These are phyloP conservation scores for Capsella bursapastoris DNA, from an alignment of 345 rosid species.

Conservation along the genomic window DNA sequence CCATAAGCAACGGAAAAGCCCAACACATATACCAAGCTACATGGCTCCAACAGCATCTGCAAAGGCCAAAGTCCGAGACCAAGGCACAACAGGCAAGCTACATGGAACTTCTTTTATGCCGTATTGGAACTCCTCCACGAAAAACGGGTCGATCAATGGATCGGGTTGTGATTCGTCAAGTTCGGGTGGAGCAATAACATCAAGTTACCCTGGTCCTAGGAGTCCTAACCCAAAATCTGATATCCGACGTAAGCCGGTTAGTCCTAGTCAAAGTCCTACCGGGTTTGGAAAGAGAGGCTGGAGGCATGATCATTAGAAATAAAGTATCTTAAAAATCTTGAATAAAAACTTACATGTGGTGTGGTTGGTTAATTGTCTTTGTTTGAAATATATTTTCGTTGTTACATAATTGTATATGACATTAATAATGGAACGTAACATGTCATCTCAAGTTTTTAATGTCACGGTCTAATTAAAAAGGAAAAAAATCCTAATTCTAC, in stretches of 20 bases:
- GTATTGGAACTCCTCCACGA: slow-evolving; percentile 83
- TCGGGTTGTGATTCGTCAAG: slow-evolving; percentile 74
- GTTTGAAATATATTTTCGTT: slow-evolving; percentile 2
- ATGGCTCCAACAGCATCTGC: slow-evolving; percentile 92
- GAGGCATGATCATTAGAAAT: slow-evolving; percentile 53
- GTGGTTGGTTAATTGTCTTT: slow-evolving; percentile 19
- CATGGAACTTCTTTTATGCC: slow-evolving; percentile 50
- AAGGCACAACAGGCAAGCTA: slow-evolving; percentile 47
- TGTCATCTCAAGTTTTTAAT: neutral
- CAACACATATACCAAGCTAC: slow-evolving; percentile 66
- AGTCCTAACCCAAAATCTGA: slow-evolving; percentile 65
- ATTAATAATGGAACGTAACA: slow-evolving; percentile 5
- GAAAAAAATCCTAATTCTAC: neutral
- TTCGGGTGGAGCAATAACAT: slow-evolving; percentile 57
- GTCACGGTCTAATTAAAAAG: neutral
- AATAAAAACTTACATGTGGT: slow-evolving; percentile 33
- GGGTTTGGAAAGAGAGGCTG: slow-evolving; percentile 52
- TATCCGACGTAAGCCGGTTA: slow-evolving; percentile 41
- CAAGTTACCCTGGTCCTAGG: slow-evolving; percentile 51
- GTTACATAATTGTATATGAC: slow-evolving; percentile 39
- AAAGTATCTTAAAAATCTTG: neutral
- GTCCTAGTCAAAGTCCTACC: slow-evolving; percentile 53
- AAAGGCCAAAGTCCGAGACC: slow-evolving; percentile 76
- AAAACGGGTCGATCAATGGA: slow-evolving; percentile 49
- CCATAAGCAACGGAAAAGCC: slow-evolving; percentile 47